These are phyloP conservation scores for Hibiscus mutabilis DNA, from an alignment of 345 rosid species.

Conservation along the genomic window DNA sequence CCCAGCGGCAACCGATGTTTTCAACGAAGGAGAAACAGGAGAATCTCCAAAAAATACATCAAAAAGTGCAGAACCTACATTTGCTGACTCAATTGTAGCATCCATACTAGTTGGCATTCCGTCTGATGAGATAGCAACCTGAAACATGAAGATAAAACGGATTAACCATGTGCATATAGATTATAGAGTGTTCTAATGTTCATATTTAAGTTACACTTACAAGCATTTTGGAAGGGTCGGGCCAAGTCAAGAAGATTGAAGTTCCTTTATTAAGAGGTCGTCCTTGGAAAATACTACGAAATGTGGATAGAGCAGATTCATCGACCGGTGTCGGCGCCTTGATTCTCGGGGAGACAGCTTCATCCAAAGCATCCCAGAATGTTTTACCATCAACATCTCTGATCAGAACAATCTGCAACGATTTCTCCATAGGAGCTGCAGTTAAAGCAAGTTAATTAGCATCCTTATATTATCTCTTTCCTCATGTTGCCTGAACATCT, in stretches of 20 bases:
- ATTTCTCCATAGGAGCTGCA: conserved; percentile 62
- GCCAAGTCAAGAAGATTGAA: conserved; percentile 68
- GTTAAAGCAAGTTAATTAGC: neutral
- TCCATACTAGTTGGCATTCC: conserved; percentile 46
- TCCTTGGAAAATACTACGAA: conserved; percentile 46
- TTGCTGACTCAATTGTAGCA: conserved; percentile 58
- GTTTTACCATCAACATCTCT: conserved; percentile 95
- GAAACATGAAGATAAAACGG: neutral
- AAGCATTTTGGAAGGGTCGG: conserved; percentile 55
- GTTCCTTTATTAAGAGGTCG: conserved; percentile 57
- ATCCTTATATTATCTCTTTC: neutral
- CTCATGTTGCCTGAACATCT: neutral
- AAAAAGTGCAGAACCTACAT: conserved; percentile 53
- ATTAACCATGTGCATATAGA: neutral
- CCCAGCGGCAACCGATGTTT: conserved; percentile 52
- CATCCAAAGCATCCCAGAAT: conserved; percentile 87
- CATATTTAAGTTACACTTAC: conserved; percentile 34
- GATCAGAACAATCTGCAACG: conserved; percentile 74
- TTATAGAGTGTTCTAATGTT: neutral
- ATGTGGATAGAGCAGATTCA: conserved; percentile 50
- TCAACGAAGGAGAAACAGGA: conserved; percentile 78
- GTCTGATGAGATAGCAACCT: conserved; percentile 59
- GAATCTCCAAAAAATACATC: conserved; percentile 71
- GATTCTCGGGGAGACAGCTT: conserved; percentile 68
- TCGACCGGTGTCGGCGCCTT: conserved; percentile 44